Evolutionary conservation across 2,329 filamentous ascomycete species (phyloP).

Genomic region (Alternaria angustiovoidea): DNA sequence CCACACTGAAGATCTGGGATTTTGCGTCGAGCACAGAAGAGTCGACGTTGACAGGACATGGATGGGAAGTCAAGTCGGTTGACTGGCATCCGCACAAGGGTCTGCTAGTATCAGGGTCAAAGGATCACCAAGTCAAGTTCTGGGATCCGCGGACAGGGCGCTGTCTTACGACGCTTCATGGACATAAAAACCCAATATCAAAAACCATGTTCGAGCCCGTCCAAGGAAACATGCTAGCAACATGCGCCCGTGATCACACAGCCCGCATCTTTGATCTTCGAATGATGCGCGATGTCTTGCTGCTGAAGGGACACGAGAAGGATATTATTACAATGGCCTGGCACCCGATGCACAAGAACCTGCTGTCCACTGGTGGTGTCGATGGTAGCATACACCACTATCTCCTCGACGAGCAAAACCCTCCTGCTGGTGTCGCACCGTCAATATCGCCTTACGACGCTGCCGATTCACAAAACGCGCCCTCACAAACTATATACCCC

Average conservation of each 20-base stretch:
- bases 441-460: conserved; percentile 85
- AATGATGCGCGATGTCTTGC: conserved; percentile 97
- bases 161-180: conserved; percentile 91
- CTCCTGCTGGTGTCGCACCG: conserved; percentile 74
- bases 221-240: conserved; percentile 84
- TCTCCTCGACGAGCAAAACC: conserved; percentile 92
- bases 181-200: conserved; percentile 96
- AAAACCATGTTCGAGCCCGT: conserved; percentile 90
- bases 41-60: conserved; percentile 86
- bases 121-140: conserved; percentile 95
- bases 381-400: conserved; percentile 94
- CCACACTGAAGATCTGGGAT: conserved; percentile 92
- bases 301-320: conserved; percentile 94
- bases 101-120: conserved; percentile 91
- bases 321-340: conserved; percentile 91
- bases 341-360: conserved; percentile 90
- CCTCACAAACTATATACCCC: conserved; percentile 90
- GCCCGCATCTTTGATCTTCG: conserved; percentile 93
- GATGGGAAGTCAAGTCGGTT: conserved; percentile 96
- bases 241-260: conserved; percentile 90
- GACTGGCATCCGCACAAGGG: conserved; percentile 98
- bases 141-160: conserved; percentile 95
- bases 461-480: conserved; percentile 78
- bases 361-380: conserved; percentile 88
- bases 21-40: conserved; percentile 88